A percentile compares a stretch with the other conserved stretches of the same genome.
phyloP scores from a whole-genome alignment of 2,329 filamentous ascomycete species.

The Tolypocladium guangdongense region DNA sequence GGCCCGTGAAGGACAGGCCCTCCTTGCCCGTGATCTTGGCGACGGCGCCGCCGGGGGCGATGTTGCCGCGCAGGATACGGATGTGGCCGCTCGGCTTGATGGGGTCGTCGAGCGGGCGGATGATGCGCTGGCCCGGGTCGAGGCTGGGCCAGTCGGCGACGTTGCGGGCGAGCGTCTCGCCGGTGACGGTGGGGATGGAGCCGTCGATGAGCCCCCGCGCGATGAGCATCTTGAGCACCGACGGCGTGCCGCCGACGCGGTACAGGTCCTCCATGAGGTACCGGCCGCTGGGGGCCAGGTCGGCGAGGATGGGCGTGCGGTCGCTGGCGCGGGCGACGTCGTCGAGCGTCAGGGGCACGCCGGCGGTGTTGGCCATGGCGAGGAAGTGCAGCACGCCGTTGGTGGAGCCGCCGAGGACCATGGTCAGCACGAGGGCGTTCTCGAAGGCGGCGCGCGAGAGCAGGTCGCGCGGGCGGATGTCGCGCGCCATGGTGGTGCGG shows the following conservation, averaged over 20 bases:
- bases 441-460: conserved; percentile 74
- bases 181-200: conserved; percentile 69
- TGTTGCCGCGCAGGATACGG: conserved; percentile 76
- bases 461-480: conserved; percentile 72
- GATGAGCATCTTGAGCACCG: conserved; percentile 76
- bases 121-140: conserved; percentile 70
- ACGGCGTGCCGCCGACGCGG: conserved; percentile 73
- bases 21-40: conserved; percentile 97
- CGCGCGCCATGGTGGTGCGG: conserved; percentile 65
- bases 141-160: conserved; percentile 66
- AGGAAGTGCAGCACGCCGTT: conserved; percentile 84
- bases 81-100: conserved; percentile 84
- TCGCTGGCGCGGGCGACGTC: conserved; percentile 74
- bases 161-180: conserved; percentile 74
- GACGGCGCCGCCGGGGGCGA: conserved; percentile 80
- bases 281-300: conserved; percentile 72
- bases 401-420: conserved; percentile 83
- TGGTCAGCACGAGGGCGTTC: conserved; percentile 82
- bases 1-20: conserved; percentile 69
- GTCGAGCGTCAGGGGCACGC: conserved; percentile 64
- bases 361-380: conserved; percentile 80
- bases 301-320: conserved; percentile 76
- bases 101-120: conserved; percentile 62
- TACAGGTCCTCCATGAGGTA: conserved; percentile 86
- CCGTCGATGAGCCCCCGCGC: conserved; percentile 68